Evolutionary conservation across 331 rosid genomes (phyloP), one percentile per base, ranked within the genome.

Genomic region (Spiraea crenata): DNA sequence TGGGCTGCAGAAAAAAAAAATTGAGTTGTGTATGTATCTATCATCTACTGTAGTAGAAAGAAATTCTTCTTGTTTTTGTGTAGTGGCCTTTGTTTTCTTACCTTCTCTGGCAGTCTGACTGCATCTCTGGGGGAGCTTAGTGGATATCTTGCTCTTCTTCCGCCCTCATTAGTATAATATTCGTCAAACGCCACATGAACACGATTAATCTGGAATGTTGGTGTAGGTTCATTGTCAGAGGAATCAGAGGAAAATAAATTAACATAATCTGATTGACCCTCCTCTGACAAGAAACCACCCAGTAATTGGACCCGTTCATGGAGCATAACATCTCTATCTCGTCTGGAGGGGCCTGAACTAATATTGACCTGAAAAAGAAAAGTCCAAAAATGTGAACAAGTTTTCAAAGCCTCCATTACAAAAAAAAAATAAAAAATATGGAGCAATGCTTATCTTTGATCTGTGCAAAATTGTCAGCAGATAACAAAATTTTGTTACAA

Each of bases 31-130:
- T 7, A n/a, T n/a, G n/a, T n/a, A n/a, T n/a, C n/a, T n/a, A 14
- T 41, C 25, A 25, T 0, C 78, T 55, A 58, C 37, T 25, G 40
- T 11, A 25, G 31, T 2, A 25, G 31, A 25, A 25, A 25, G n/a
- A 25, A 25, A 25, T 46, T 50, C 42, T 50, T 63, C 50, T 10
- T 20, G 16, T 69, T 60, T 25, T 45, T 20, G 49, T 41, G 16
- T 45, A 19, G 75, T 57, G 72, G 54, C 67, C 69, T 17, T 40
- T 52, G 48, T 57, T 72, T 45, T 63, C 81, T 74, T 77, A 79
- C 86, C 89, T 79, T 67, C 15, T 62, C 45, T 5, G 11, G 31
- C 31, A 25, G 31, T 25, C 2, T 25, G 31, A 25, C 31, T 25
- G 31, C 31, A 25, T 25, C 31, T 25, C 31, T 25, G 31, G 31